Evolutionary conservation across 1,284 basidiomycete species (phyloP), one percentile per base, ranked within the genome.

Genomic region (Ceratobasidium sp.): DNA sequence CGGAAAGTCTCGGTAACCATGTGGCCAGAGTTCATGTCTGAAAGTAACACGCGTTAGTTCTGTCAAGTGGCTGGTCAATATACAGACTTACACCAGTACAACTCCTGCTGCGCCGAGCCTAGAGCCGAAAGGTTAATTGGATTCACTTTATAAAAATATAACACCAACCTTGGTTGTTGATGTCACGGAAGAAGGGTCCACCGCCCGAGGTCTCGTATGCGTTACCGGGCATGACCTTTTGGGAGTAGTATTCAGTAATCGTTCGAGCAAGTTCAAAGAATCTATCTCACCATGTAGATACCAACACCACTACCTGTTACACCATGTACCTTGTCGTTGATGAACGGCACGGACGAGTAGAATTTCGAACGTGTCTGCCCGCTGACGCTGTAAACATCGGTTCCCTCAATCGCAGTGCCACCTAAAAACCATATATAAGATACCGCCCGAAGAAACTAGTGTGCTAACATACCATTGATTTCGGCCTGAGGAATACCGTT

Each of bases 131-230:
- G 54, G 48, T 33, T 15, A 68, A n/a, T n/a, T 17, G 15, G 13
- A 12, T 66, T 26, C 4, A 12, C n/a, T 26, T 26, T n/a, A 20
- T 28, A 38, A 52, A 2, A 17, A 2, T 48, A 3, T 17, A 17
- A 17, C 46, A 48, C 68, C 26, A 28, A 66, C 68, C 66, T 23
- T 81, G 79, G 52, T 79, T 79, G 64, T 80, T 76, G 61, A 81
- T 80, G n/a, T 81, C 80, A 15, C 78, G 61, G 70, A 68, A 70
- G 77, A 80, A 79, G 0, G 87, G 87, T 7, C 87, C 87, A 3
- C 87, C 87, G 54, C 87, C 87, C 38, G 82, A 82, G 17, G 80
- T 79, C 79, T 88, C 87, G 79, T 85, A 88, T 0, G 86, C 86
- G 3, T 82, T 84, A 23, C 84, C 84, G 26, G 86, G 85, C 38